phyloP scores from a whole-genome alignment of 495 filamentous ascomycete species.

The Podospora comata region DNA sequence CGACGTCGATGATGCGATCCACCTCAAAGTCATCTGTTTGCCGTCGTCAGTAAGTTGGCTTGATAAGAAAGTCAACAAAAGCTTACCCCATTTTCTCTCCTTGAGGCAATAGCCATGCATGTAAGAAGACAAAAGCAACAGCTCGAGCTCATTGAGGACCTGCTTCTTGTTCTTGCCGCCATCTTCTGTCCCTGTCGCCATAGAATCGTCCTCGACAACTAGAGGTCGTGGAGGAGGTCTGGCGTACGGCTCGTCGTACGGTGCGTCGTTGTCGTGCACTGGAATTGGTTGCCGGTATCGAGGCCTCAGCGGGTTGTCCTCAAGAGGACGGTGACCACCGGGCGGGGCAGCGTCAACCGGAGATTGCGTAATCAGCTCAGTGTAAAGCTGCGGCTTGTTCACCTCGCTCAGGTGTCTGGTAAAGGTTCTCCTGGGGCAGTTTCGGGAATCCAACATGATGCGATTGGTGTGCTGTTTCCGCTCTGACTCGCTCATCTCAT shows the following conservation, averaged over 20 bases:
- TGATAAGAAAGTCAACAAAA: background rate
- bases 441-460: background rate
- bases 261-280: background rate
- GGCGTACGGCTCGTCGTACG: constrained; percentile 7
- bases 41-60: constrained; percentile 1
- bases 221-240: background rate
- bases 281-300: background rate
- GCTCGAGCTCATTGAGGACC: constrained; percentile 5
- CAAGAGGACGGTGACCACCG: constrained; percentile 20
- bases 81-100: constrained; percentile 35
- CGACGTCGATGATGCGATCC: constrained; percentile 33
- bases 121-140: constrained; percentile 29
- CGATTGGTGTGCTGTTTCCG: constrained; percentile 1
- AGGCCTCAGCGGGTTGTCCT: constrained; percentile 1
- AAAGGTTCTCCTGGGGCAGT: background rate
- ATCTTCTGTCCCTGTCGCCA: background rate
- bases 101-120: constrained; percentile 35
- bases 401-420: background rate
- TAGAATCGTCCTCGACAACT: background rate
- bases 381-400: background rate
- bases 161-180: background rate
- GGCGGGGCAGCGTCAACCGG: constrained; percentile 18
- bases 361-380: constrained; percentile 19
- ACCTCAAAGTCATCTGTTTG: constrained; percentile 27
- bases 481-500: background rate